Base-by-base conservation (phyloP, 176 grass and related monocot genomes). In the Olyra latifolia region DNA sequence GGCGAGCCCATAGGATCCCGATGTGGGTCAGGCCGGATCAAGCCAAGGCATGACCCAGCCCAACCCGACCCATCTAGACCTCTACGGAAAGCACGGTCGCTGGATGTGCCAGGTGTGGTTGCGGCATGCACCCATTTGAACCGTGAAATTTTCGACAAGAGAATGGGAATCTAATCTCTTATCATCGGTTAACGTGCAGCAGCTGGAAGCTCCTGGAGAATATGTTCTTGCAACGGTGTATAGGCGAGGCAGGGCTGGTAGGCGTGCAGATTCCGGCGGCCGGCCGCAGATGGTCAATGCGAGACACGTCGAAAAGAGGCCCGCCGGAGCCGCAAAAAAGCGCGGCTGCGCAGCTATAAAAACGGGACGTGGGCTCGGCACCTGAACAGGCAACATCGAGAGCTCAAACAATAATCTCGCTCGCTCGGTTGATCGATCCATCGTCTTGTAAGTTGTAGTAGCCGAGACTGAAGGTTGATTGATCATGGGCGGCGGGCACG, bases 401-500 rank as follows among this genome's bases (percentile, higher is more conserved):
- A 32, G 1, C 32, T 35, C 64, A 69, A 44, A 17, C 20, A 28
- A 20, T 12, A 35, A 27, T 32, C 52, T 49, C 49, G 25, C 63
- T 6, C 12, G 41, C 4, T n/a, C 32, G 32, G 5, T 35, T 4
- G 32, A 35, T 35, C 32, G 4, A 35, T 35, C 32, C 32, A 35
- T 35, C 32, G 32, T 35, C 32, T 35, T 35, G 32, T 35, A 35
- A 35, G 32, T 35, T 35, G 32, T 35, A n/a, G n/a, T n/a, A n/a
- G n/a, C n/a, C n/a, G n/a, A n/a, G n/a, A n/a, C n/a, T n/a, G n/a
- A n/a, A n/a, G n/a, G n/a, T n/a, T n/a, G n/a, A n/a, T n/a, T n/a
- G 12, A 58, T 0, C 69, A 84, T 88, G 81, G 86, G 50, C 44
- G 86, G 86, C 30, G 86, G 75, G 16, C 80, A 88, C 80, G 67